Evolutionary conservation across 2,329 filamentous ascomycete species (phyloP).

Genomic region (Kalmusia sp.): DNA sequence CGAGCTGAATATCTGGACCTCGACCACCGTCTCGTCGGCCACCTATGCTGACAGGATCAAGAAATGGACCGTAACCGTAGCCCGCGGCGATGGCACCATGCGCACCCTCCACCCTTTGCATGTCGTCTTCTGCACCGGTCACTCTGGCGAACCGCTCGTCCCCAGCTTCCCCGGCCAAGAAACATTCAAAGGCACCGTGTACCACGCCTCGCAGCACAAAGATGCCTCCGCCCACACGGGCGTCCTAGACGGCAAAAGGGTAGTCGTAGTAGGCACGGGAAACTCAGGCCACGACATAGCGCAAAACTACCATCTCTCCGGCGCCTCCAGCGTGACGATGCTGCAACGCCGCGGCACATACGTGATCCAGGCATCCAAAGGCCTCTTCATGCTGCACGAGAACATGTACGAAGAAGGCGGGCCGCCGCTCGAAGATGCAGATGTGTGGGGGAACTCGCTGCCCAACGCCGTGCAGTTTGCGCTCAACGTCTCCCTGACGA

Average conservation of each 20-base stretch:
- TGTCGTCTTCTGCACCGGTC: slow-evolving; percentile 71
- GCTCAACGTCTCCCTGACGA: slow-evolving; percentile 58
- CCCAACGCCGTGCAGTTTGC: slow-evolving; percentile 68
- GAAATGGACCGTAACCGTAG: slow-evolving; percentile 63
- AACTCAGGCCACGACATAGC: slow-evolving; percentile 75
- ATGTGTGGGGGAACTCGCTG: slow-evolving; percentile 65
- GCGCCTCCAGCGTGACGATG: slow-evolving; percentile 70
- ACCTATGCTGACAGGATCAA: slow-evolving; percentile 59
- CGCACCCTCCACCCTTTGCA: slow-evolving; percentile 65
- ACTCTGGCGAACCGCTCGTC: slow-evolving; percentile 69
- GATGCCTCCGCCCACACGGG: slow-evolving; percentile 61
- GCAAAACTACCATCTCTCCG: slow-evolving; percentile 71
- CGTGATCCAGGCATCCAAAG: slow-evolving; percentile 65
- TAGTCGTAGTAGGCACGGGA: slow-evolving; percentile 71
- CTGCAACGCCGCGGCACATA: slow-evolving; percentile 72
- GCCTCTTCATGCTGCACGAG: slow-evolving; percentile 58
- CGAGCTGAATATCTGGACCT: slow-evolving; percentile 73
- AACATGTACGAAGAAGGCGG: slow-evolving; percentile 56
- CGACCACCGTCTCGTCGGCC: slow-evolving; percentile 56
- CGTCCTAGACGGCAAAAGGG: slow-evolving; percentile 62
- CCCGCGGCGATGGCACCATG: slow-evolving; percentile 52
- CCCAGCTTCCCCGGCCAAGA: slow-evolving; percentile 57
- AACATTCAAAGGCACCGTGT: slow-evolving; percentile 65
- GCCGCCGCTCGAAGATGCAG: slow-evolving; percentile 70
- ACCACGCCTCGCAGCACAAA: slow-evolving; percentile 53